Evolutionary conservation across 306 rosid genomes (phyloP), one percentile per base, ranked within the genome.

Genomic region (Prinsepia uniflora): DNA sequence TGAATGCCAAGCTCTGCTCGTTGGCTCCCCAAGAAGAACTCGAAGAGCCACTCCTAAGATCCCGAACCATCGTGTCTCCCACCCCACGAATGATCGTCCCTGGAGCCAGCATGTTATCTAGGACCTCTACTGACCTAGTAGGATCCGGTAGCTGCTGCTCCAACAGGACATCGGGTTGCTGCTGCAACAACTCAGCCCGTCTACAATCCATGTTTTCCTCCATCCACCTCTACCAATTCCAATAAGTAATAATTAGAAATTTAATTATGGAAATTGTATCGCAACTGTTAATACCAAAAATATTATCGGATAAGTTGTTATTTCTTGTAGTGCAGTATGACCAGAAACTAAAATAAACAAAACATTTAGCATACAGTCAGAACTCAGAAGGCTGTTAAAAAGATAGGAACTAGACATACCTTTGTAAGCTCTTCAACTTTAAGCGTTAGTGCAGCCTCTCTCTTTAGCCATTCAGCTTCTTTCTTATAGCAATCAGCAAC

Each of bases 381-480:
- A 57, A n/a, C 34, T 41, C 9, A 50, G 10, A 59, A 36, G 54
- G 15, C 2, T 45, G 45, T 58, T 12, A 72, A 36, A 73, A 19
- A 41, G 17, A 46, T 54, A 43, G 50, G 2, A 56, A 15, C 58
- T 46, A 68, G 49, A 52, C 36, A 73, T 84, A 90, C 98, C 89
- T 88, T 65, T 6, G 63, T 71, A 66, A 90, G 88, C 57, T 79
- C 82, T 59, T 72, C 52, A 73, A 85, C 76, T 71, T 83, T 75
- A 39, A 14, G 55, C 63, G n/a, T 59, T 81, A 82, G 71, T 67
- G 68, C 83, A 75, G 82, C 72, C 79, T 86, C 90, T 66, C 13
- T 63, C 63, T 68, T 80, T 73, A 17, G 20, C 96, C 96, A 86
- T 58, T 75, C 61, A 17, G 81, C 87, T 83, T 87, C 97, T 76